phyloP scores from a whole-genome alignment of 192 early-diverging fungal genomes.

The Backusella westeae region DNA sequence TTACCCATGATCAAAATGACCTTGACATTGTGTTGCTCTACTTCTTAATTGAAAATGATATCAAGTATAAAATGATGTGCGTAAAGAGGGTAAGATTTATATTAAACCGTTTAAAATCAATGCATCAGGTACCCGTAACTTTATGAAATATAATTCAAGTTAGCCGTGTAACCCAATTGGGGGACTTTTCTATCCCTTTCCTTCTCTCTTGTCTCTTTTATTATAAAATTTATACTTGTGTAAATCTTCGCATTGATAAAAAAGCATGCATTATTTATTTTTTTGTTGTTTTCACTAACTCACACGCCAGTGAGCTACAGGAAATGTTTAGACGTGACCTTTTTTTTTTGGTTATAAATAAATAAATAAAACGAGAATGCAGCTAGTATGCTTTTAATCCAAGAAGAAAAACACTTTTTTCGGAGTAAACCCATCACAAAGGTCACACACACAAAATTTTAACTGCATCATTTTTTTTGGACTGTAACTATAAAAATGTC shows the following conservation, averaged over 20 bases:
- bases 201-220: background rate
- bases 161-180: background rate
- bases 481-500: background rate
- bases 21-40: background rate
- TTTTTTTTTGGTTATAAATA: conserved; percentile 6
- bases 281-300: background rate
- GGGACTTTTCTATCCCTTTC: background rate
- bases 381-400: background rate
- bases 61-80: no score
- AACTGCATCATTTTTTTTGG: background rate
- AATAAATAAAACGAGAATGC: conserved; percentile 3
- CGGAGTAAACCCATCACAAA: conserved; percentile 3
- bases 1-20: conserved; percentile 2
- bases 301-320: conserved; percentile 4
- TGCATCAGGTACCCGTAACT: background rate
- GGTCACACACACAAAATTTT: background rate
- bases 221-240: background rate
- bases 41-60: background rate
- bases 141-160: background rate
- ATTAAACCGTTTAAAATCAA: background rate
- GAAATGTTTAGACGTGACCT: conserved; percentile 2
- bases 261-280: background rate
- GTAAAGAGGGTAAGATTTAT: background rate
- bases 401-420: conserved; percentile 5
- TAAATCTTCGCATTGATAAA: background rate